These are phyloP conservation scores for Fragaria vesca DNA, from an alignment of 306 rosid species.

Conservation along the genomic window DNA sequence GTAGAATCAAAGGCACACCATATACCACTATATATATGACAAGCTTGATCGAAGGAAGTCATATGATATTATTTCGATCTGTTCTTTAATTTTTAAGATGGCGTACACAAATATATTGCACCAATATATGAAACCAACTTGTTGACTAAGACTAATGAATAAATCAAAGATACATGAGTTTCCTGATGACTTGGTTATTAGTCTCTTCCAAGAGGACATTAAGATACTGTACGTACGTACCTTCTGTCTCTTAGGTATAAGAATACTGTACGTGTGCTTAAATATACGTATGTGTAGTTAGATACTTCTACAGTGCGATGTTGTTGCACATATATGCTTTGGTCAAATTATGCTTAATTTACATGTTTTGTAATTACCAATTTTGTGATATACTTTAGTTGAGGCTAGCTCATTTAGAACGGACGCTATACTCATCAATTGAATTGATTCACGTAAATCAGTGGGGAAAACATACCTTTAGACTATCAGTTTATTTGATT, in stretches of 20 bases:
- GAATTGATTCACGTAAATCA: too few species aligned
- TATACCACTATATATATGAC: neutral
- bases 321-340: too few species aligned
- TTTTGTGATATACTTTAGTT: too few species aligned
- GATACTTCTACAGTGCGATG: too few species aligned
- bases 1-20: neutral
- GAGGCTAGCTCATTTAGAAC: too few species aligned
- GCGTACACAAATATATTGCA: neutral
- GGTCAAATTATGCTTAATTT: too few species aligned
- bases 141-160: neutral
- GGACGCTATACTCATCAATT: too few species aligned
- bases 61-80: neutral
- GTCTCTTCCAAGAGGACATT: neutral
- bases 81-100: neutral
- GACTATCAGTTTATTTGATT: too few species aligned
- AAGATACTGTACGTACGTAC: neutral
- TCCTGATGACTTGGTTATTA: neutral
- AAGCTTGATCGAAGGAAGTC: neutral
- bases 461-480: too few species aligned
- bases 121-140: neutral
- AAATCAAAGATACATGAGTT: neutral
- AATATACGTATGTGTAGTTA: too few species aligned
- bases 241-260: neutral
- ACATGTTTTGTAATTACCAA: too few species aligned
- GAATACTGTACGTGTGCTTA: neutral